Conservation (phyloP, 345 rosid genomes). For the Dovyalis caffra region DNA sequence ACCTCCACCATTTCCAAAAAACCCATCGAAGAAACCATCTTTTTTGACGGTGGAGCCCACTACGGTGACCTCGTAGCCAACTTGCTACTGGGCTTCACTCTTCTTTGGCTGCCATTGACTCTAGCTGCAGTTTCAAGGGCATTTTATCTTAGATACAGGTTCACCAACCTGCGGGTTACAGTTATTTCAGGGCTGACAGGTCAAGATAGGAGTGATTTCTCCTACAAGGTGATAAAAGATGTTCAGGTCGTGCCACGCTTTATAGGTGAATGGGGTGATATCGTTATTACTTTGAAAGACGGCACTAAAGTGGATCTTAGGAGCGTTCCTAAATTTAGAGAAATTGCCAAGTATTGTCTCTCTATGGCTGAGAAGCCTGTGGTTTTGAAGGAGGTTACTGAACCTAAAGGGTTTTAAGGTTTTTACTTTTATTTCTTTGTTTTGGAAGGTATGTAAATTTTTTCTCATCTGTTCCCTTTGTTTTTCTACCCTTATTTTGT, state of each 20-base stretch:
- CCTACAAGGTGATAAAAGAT: conserved; percentile 82
- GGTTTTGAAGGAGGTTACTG: conserved; percentile 46
- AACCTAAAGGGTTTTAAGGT: conserved; percentile 47
- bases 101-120: conserved; percentile 90
- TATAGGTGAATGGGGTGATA: conserved; percentile 94
- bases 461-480: too few relatives aligned
- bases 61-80: conserved; percentile 87
- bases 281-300: conserved; percentile 69
- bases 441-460: not conserved
- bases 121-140: conserved; percentile 86
- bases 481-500: too few relatives aligned
- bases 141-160: conserved; percentile 78
- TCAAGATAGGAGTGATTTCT: conserved; percentile 82
- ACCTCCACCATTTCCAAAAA: conserved; percentile 28
- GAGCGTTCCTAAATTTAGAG: conserved; percentile 90
- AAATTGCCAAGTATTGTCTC: conserved; percentile 75
- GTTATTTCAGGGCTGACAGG: conserved; percentile 86
- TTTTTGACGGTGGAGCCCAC: conserved; percentile 92
- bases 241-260: conserved; percentile 92
- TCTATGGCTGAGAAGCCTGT: conserved; percentile 67
- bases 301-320: conserved; percentile 82
- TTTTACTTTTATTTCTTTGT: not conserved
- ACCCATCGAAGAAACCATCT: conserved; percentile 61
- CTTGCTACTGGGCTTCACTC: conserved; percentile 76
- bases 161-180: conserved; percentile 88